Conservation (phyloP, 2,329 filamentous ascomycete genomes). For the Graphiopsis chlorocephala region DNA sequence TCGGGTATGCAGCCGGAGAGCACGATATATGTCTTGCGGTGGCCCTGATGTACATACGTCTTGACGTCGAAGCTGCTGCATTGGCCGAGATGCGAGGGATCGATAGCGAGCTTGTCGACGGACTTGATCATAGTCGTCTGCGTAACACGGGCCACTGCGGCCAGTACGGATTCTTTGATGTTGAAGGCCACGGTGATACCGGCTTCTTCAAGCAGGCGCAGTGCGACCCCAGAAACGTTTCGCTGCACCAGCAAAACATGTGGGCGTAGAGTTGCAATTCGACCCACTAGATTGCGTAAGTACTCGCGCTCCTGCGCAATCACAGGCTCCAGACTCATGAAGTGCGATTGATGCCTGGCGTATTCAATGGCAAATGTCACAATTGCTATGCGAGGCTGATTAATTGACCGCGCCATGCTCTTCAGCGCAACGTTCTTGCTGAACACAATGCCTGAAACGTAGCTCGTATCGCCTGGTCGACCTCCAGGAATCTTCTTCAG, state of each 20-base stretch:
- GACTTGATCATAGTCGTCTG: slow-evolving; percentile 92
- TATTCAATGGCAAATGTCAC: slow-evolving; percentile 96
- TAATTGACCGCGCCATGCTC: slow-evolving; percentile 86
- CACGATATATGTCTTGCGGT: slow-evolving; percentile 94
- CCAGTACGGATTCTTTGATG: slow-evolving; percentile 92
- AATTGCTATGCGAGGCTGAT: slow-evolving; percentile 81
- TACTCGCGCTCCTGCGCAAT: slow-evolving; percentile 97
- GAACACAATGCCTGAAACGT: slow-evolving; percentile 94
- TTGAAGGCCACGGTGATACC: slow-evolving; percentile 94
- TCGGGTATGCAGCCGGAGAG: slow-evolving; percentile 86
- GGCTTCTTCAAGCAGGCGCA: slow-evolving; percentile 82
- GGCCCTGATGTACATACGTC: slow-evolving; percentile 81
- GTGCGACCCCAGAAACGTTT: slow-evolving; percentile 83
- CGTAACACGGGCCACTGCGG: slow-evolving; percentile 88
- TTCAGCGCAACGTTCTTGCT: slow-evolving; percentile 96
- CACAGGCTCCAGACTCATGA: slow-evolving; percentile 96
- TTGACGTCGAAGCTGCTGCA: slow-evolving; percentile 91
- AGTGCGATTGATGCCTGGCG: slow-evolving; percentile 85
- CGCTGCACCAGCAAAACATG: slow-evolving; percentile 89
- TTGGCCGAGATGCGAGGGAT: slow-evolving; percentile 70
- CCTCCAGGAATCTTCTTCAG: slow-evolving; percentile 94
- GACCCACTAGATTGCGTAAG: slow-evolving; percentile 82
- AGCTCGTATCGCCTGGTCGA: slow-evolving; percentile 85
- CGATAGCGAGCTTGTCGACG: slow-evolving; percentile 83
- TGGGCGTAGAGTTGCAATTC: slow-evolving; percentile 81